Percentiles rank a stretch among this genome's conserved stretches.
Conservation (phyloP, 441 rosid species). For the Gossypium lobatum region DNA sequence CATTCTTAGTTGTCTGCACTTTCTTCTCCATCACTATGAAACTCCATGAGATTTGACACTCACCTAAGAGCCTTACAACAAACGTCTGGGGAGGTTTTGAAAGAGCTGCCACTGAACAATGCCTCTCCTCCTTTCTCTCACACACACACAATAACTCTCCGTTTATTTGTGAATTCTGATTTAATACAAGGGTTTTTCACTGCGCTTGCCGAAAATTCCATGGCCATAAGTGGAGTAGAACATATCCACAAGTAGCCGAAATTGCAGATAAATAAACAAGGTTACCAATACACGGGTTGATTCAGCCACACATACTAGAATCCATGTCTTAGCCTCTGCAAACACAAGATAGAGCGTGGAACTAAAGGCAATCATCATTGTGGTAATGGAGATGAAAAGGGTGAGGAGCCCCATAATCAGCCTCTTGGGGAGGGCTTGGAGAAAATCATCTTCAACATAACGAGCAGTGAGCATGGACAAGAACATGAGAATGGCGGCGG, state of each 20-base stretch:
- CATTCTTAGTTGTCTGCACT: no score
- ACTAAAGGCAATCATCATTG: slow-evolving; percentile 12
- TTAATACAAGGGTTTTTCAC: background rate
- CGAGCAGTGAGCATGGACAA: slow-evolving; percentile 35
- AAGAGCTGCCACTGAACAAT: slow-evolving; percentile 66
- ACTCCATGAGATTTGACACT: no score
- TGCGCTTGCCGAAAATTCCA: background rate
- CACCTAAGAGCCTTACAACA: slow-evolving; percentile 3
- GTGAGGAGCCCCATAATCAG: slow-evolving; percentile 30
- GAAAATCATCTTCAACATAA: slow-evolving; percentile 33
- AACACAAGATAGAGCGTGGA: slow-evolving; percentile 17
- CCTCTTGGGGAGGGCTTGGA: slow-evolving; percentile 26
- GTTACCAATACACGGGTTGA: slow-evolving; percentile 10
- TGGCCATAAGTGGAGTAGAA: background rate
- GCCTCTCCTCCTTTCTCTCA: background rate
- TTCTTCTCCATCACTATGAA: no score
- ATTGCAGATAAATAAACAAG: slow-evolving; percentile 7
- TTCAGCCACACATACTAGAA: background rate
- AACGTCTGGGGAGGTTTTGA: slow-evolving; percentile 54
- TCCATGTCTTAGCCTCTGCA: no score
- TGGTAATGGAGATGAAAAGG: slow-evolving; percentile 26
- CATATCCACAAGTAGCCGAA: slow-evolving; percentile 9
- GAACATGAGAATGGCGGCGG: slow-evolving; percentile 32
- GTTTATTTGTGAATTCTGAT: background rate
- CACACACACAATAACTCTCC: background rate